Evolutionary conservation across 2,329 filamentous ascomycete genomes (phyloP), one percentile per base, ranked within the genome.

Genomic region (Cladosporium oxysporum): DNA sequence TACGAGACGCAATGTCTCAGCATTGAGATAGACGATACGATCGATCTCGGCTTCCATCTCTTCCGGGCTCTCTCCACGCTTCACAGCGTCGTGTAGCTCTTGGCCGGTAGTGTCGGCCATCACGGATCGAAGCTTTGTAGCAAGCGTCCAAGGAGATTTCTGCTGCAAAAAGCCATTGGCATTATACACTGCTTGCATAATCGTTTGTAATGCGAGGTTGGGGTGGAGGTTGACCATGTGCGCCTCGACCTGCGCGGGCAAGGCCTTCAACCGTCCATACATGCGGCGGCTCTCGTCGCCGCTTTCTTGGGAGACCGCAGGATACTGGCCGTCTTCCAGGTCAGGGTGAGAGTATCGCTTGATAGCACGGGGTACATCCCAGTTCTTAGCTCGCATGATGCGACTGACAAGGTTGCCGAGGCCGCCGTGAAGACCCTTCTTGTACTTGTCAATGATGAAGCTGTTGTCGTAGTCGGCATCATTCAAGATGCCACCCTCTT

Each of bases 391-490:
- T 31, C 73, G 66, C 52, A 88, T 87, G 12, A 96, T 82, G 35
- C 95, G 87, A 66, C 87, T 87, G 3, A 90, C 80, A 16, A 97
- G 80, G 73, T 97, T 98, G 2, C 95, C 95, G 5, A 98, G 80
- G 0, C 90, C 90, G 47, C 85, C 84, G 75, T 91, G 89, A 31
- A 99, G 83, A 33, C 88, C 84, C 73, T 93, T 95, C 75, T 90
- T 90, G 79, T 98, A 97, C 66, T 88, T 84, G 16, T 86, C 83
- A 53, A 90, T 87, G 68, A 99, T 90, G 66, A 86, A 83, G 16
- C 84, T 79, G 76, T 98, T 99, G 68, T 90, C 89, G 75, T 98
- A 99, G 76, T 93, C 88, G 33, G 92, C 86, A 75, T 99, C 95
- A 65, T 91, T 83, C 16, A 81, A 81, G 37, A 97, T 87, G 26